phyloP scores from a whole-genome alignment of 116 monocot species.

The Papilionanthe hybrid region DNA sequence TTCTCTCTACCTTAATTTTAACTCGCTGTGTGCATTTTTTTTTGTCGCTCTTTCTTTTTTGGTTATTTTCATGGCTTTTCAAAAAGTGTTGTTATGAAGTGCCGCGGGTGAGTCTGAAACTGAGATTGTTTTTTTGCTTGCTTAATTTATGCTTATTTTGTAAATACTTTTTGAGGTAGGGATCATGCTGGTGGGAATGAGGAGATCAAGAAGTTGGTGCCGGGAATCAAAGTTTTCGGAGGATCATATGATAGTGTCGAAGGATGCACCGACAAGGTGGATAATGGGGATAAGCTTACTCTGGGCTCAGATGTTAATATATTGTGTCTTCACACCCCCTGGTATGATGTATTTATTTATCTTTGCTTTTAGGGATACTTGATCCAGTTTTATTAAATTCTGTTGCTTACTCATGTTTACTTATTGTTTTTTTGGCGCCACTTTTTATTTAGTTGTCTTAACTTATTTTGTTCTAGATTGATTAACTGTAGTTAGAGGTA shows the following conservation, averaged over 20 bases:
- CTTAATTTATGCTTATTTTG: conserved; percentile 1
- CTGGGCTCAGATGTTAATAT: conserved; percentile 53
- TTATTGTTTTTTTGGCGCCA: background rate
- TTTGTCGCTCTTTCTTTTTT: background rate
- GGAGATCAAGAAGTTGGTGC: conserved; percentile 63
- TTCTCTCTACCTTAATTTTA: background rate
- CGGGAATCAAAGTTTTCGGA: conserved; percentile 79
- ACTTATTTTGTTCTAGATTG: background rate
- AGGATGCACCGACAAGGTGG: conserved; percentile 75
- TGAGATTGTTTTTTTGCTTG: conserved; percentile 5
- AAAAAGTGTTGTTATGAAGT: background rate
- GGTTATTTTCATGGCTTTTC: background rate
- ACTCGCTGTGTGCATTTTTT: too few species aligned
- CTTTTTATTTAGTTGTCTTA: background rate
- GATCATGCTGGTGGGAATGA: conserved; percentile 97
- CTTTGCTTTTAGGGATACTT: background rate
- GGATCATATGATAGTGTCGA: conserved; percentile 70
- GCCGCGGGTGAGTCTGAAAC: background rate
- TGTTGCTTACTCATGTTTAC: background rate
- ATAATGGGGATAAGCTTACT: conserved; percentile 67
- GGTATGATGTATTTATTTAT: conserved; percentile 31
- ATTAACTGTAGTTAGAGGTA: background rate
- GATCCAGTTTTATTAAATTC: background rate
- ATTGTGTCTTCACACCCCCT: conserved; percentile 79
- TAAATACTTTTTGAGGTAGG: conserved; percentile 33